Evolutionary conservation across 139 green algal genomes (phyloP), one percentile per base, ranked within the genome.

Genomic region (Tetraselmis chui): DNA sequence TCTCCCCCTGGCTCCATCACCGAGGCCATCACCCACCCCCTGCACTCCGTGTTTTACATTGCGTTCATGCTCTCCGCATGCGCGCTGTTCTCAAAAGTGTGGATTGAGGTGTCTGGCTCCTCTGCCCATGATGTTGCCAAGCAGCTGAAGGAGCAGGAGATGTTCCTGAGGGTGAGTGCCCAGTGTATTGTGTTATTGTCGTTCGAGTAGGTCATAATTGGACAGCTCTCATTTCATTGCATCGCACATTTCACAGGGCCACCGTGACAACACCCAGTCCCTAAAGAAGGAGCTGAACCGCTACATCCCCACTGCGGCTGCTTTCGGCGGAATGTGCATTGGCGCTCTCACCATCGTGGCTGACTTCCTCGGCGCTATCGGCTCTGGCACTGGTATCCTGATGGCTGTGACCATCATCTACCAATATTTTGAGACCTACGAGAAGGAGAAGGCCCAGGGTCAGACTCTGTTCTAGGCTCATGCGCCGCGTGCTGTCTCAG

Each of bases 321-420:
- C 94, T 0, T 99, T 99, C 91, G 97, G 97, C 27, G 97, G 97
- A 83, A 99, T 99, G 96, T 99, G 97, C 93, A 99, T 99, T 83
- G 97, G 97, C 74, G 94, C 95, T 0, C 90, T 99, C 23, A 99
- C 97, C 74, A 98, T 99, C 32, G 90, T 98, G 27, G 97, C 97
- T 2, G 97, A 99, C 90, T 98, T 99, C 91, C 96, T 99, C 94
- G 97, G 94, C 28, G 94, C 95, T 29, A 97, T 98, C 79, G 94
- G 94, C 31, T 95, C 88, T 30, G 95, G 95, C 75, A 98, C 96
- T 31, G 96, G 96, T 59, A 99, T 99, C 84, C 92, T 99, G 83
- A 91, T 99, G 79, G 96, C 96, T 29, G 96, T 98, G 28, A 98
- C 96, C 79, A 99, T 98, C 91, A 98, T 99, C 88, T 99, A 99